Evolutionary conservation across 257 asterid species (phyloP).

Genomic region (Ilex aquifolium): DNA sequence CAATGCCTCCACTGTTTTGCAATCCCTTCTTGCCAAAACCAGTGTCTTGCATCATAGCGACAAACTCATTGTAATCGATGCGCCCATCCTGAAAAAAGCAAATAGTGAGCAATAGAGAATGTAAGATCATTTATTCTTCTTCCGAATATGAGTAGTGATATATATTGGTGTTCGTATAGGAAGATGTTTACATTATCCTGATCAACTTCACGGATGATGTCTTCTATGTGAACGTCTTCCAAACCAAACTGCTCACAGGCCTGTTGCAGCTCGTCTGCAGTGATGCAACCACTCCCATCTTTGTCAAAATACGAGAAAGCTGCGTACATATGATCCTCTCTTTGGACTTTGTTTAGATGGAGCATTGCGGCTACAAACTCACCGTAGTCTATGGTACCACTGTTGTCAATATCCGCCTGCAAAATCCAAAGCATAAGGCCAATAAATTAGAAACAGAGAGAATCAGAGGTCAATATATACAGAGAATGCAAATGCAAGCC

Average conservation of each 20-base stretch:
- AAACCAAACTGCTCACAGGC: slow-evolving; percentile 47
- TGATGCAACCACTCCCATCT: slow-evolving; percentile 47
- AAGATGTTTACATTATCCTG: slow-evolving; percentile 32
- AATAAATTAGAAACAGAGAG: not conserved
- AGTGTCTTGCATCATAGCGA: slow-evolving; percentile 19
- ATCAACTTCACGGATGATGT: slow-evolving; percentile 35
- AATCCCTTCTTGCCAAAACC: slow-evolving; percentile 14
- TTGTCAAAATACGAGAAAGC: slow-evolving; percentile 48
- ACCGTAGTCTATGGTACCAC: slow-evolving; percentile 46
- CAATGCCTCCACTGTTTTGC: slow-evolving; percentile 4
- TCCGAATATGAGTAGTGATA: not conserved
- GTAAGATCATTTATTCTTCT: not conserved
- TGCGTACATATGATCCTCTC: slow-evolving; percentile 31
- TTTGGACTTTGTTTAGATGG: slow-evolving; percentile 43
- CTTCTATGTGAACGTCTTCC: slow-evolving; percentile 31
- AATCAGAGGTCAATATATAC: too few species aligned
- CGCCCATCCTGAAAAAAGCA: slow-evolving; percentile 22
- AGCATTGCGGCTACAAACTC: slow-evolving; percentile 51
- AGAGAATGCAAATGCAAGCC: too few species aligned
- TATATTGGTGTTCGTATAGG: not conserved
- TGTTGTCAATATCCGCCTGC: slow-evolving; percentile 45
- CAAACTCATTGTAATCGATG: slow-evolving; percentile 24
- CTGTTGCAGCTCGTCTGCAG: slow-evolving; percentile 44
- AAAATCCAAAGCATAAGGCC: not conserved
- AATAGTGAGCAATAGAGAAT: not conserved